Evolutionary conservation across 1,284 basidiomycete genomes (phyloP).

Genomic region (Pyrrhoderma lamaoense): DNA sequence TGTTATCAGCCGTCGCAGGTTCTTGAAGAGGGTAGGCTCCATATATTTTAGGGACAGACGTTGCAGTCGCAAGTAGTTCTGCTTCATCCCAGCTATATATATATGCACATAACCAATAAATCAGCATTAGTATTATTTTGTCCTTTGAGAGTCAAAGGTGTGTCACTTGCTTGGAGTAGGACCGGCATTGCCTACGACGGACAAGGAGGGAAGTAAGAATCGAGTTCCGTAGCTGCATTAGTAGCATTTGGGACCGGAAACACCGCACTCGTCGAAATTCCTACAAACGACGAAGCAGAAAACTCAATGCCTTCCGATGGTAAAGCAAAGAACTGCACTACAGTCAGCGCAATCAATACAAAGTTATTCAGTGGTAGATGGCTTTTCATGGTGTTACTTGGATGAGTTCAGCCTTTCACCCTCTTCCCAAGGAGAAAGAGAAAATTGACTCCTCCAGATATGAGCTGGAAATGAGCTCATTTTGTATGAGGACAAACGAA

Average conservation of each 20-base stretch:
- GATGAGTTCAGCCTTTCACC: too few relatives aligned
- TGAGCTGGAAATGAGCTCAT: too few relatives aligned
- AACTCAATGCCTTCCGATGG: too few relatives aligned
- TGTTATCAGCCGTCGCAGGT: slow-evolving; percentile 31
- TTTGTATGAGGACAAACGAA: too few relatives aligned
- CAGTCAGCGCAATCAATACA: too few relatives aligned
- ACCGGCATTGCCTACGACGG: slow-evolving; percentile 40
- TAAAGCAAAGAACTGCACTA: too few relatives aligned
- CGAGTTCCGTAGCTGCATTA: slow-evolving; percentile 21
- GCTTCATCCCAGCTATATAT: slow-evolving; percentile 41
- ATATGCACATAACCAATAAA: not conserved
- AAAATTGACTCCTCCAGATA: too few relatives aligned
- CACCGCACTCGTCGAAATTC: slow-evolving; percentile 27
- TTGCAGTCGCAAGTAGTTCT: slow-evolving; percentile 38
- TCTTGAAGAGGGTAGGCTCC: slow-evolving; percentile 32
- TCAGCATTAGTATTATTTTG: not conserved
- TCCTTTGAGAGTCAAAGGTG: not conserved
- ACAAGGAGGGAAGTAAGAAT: slow-evolving; percentile 34
- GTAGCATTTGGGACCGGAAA: slow-evolving; percentile 29
- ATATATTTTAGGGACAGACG: slow-evolving; percentile 31
- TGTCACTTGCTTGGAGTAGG: slow-evolving; percentile 32
- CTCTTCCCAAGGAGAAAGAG: too few relatives aligned
- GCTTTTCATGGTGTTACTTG: too few relatives aligned
- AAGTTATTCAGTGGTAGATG: too few relatives aligned
- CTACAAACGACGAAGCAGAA: slow-evolving; percentile 12